A percentile compares a stretch with the other conserved stretches of the same genome.
Conservation (phyloP, 1,284 basidiomycete species). For the Sanghuangporus weigelae region DNA sequence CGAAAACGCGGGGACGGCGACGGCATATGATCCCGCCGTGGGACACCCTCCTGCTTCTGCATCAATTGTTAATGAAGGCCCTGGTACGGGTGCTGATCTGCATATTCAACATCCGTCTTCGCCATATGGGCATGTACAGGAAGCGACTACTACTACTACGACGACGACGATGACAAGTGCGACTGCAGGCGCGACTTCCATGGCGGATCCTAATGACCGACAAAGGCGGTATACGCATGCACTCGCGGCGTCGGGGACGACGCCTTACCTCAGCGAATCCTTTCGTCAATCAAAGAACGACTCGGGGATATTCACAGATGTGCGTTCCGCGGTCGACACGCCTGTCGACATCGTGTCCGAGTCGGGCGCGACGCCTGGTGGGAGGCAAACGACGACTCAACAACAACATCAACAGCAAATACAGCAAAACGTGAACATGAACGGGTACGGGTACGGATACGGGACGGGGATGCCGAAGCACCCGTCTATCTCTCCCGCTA, state of each 20-base stretch:
- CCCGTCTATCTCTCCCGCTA: constrained; percentile 5
- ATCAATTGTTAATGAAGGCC: neutral
- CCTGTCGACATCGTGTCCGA: constrained; percentile 7
- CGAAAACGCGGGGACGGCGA: neutral
- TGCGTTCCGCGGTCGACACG: constrained; percentile 3
- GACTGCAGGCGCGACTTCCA: neutral
- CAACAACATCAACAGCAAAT: constrained; percentile 1
- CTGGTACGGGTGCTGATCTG: neutral
- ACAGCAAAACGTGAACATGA: neutral
- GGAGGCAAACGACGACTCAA: neutral
- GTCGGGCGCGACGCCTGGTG: constrained; percentile 1
- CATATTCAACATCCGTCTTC: neutral
- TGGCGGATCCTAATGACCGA: neutral
- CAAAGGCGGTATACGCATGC: neutral
- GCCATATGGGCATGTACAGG: neutral
- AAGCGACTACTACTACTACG: neutral
- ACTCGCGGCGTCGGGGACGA: neutral
- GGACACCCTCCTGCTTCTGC: neutral
- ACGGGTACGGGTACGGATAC: neutral
- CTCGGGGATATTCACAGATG: constrained; percentile 11
- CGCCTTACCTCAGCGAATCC: constrained; percentile 8
- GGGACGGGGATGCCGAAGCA: constrained; percentile 3
- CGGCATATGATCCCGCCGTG: constrained; percentile 13
- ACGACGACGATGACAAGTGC: neutral
- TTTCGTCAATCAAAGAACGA: constrained; percentile 10